Percentiles rank a stretch among this genome's conserved stretches.
Conservation (phyloP, 306 rosid genomes). For the Trifolium repens region DNA sequence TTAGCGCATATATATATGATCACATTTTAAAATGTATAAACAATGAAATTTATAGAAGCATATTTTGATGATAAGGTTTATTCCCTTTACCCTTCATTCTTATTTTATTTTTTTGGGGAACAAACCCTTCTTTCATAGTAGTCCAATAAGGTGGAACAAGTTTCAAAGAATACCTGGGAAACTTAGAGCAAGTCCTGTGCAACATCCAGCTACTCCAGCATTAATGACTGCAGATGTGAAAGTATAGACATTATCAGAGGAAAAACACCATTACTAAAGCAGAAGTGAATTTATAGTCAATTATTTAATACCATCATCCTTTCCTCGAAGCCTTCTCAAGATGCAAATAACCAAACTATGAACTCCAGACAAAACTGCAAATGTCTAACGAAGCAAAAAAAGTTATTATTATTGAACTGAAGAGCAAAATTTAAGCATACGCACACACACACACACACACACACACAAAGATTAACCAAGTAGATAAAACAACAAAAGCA, state of each 20-base stretch:
- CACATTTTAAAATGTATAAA: neutral
- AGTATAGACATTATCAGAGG: conserved; percentile 16
- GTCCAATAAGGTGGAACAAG: conserved; percentile 17
- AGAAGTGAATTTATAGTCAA: conserved; percentile 23
- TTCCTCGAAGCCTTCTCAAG: conserved; percentile 89
- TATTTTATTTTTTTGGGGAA: neutral
- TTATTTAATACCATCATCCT: conserved; percentile 77
- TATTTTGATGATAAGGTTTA: neutral
- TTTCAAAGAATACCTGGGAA: conserved; percentile 70
- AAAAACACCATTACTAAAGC: conserved; percentile 5
- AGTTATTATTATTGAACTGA: neutral
- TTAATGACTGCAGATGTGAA: conserved; percentile 71
- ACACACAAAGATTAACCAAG: neutral
- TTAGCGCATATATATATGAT: neutral
- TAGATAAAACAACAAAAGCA: neutral
- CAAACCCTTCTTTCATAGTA: neutral
- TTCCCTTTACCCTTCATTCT: conserved; percentile 13
- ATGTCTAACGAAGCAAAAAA: conserved; percentile 59
- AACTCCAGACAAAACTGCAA: conserved; percentile 98
- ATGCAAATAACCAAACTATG: conserved; percentile 96
- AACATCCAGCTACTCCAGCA: conserved; percentile 98
- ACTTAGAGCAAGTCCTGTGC: conserved; percentile 97
- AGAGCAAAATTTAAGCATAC: neutral
- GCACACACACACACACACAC: too few species aligned
- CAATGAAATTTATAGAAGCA: conserved; percentile 24